Evolutionary conservation across 2,329 filamentous ascomycete genomes (phyloP), one percentile per base, ranked within the genome.

Genomic region (Fusarium sp.): DNA sequence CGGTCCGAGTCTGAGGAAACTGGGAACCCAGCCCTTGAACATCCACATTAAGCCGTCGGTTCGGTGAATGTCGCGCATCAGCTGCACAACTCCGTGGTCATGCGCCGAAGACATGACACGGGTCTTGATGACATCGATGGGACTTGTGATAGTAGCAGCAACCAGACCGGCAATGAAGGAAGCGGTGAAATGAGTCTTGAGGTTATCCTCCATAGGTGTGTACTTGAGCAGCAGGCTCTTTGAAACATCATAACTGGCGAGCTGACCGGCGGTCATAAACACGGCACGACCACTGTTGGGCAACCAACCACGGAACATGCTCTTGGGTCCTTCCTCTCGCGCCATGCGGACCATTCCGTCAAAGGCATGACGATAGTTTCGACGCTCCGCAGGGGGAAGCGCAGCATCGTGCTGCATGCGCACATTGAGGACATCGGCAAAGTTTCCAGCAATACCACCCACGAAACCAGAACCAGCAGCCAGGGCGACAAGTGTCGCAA

Each of bases 331-430:
- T 81, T 99, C 96, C 70, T 93, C 89, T 57, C 91, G 87, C n/a
- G 90, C 86, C 92, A 98, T 97, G 69, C 93, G 89, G 28, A 92
- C 81, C 74, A 98, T 84, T 30, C 96, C 96, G 77, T 98, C 91
- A 47, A 97, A 79, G 4, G 94, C 96, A 79, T 98, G 88, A 68
- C 89, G 91, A 83, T 99, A 99, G 80, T 97, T 96, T 58, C 95
- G 88, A 47, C 93, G 89, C 75, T 97, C 83, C 7, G 86, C 85
- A 1, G 82, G 75, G 1, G 94, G 92, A 2, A 97, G 88, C 1
- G 93, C 89, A 4, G 92, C 90, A 76, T 91, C 96, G 81, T 97
- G 93, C 82, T 99, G 96, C 96, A 99, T 99, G 71, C 96, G 93
- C 50, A 99, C 96, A 80, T 99, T 99, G 75, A 97, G 85, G 34